phyloP scores from a whole-genome alignment of 2,329 filamentous ascomycete genomes.

The Clonostachys solani region DNA sequence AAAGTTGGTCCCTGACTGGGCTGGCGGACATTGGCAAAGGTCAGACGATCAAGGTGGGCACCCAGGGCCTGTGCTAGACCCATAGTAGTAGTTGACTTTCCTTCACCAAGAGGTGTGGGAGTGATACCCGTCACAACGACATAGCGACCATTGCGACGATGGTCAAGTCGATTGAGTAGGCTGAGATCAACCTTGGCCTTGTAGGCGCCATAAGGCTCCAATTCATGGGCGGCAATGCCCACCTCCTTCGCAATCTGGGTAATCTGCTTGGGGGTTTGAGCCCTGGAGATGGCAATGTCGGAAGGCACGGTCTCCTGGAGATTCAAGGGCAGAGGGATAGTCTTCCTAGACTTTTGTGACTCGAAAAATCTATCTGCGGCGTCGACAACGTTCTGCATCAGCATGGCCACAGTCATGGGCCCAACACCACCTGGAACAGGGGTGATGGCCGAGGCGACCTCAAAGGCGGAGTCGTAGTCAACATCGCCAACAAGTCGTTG shows the following conservation, averaged over 20 bases:
- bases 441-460: slow-evolving; percentile 90
- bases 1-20: slow-evolving; percentile 97
- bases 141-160: slow-evolving; percentile 86
- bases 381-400: slow-evolving; percentile 91
- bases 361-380: slow-evolving; percentile 80
- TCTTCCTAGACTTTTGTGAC: slow-evolving; percentile 73
- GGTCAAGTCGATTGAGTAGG: slow-evolving; percentile 76
- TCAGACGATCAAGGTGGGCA: slow-evolving; percentile 80
- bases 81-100: slow-evolving; percentile 97
- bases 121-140: slow-evolving; percentile 94
- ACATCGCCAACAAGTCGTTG: slow-evolving; percentile 92
- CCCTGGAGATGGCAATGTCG: slow-evolving; percentile 86
- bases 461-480: slow-evolving; percentile 77
- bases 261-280: slow-evolving; percentile 89
- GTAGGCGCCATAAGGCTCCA: slow-evolving; percentile 91
- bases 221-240: slow-evolving; percentile 81
- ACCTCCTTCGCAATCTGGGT: slow-evolving; percentile 80
- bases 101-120: slow-evolving; percentile 92
- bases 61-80: slow-evolving; percentile 90
- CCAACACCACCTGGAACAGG: slow-evolving; percentile 96
- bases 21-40: slow-evolving; percentile 95
- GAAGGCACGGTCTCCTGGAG: slow-evolving; percentile 81
- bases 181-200: slow-evolving; percentile 92
- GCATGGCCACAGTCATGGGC: slow-evolving; percentile 98
- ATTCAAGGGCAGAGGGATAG: slow-evolving; percentile 80